A percentile compares a stretch with the other conserved stretches of the same genome.
phyloP scores from a whole-genome alignment of 192 early-diverging fungal species.

The Paraglomus brasilianum region DNA sequence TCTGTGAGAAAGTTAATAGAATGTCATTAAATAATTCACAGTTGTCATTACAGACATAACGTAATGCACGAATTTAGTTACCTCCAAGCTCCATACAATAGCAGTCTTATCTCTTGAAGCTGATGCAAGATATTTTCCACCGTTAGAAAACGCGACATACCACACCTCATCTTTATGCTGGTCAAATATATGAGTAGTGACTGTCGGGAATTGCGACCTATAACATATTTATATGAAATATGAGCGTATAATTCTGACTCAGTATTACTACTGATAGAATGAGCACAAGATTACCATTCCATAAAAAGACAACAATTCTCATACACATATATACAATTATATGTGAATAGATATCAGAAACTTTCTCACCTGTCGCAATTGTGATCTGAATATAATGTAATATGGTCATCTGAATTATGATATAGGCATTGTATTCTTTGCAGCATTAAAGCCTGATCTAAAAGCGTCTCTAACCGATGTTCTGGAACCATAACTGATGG shows the following conservation, averaged over 20 bases:
- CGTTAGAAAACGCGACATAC: conserved; percentile 90
- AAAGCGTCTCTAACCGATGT: conserved; percentile 76
- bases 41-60: too few relatives aligned
- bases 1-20: conserved; percentile 40
- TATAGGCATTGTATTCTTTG: conserved; percentile 82
- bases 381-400: conserved; percentile 72
- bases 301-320: conserved; percentile 14
- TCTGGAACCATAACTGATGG: conserved; percentile 86
- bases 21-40: not conserved
- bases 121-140: conserved; percentile 86
- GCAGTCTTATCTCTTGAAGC: conserved; percentile 84
- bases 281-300: conserved; percentile 28
- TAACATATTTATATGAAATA: not conserved
- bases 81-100: conserved; percentile 85
- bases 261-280: not conserved
- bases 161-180: conserved; percentile 94
- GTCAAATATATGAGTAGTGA: conserved; percentile 59
- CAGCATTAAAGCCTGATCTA: conserved; percentile 74
- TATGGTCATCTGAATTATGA: conserved; percentile 62
- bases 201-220: conserved; percentile 51
- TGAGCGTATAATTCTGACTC: not conserved
- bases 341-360: too few relatives aligned
- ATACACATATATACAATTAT: too few relatives aligned
- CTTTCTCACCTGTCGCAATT: conserved; percentile 63
- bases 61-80: conserved; percentile 31